phyloP scores from a whole-genome alignment of 805 yeast genomes.

The Saturnispora besseyi region DNA sequence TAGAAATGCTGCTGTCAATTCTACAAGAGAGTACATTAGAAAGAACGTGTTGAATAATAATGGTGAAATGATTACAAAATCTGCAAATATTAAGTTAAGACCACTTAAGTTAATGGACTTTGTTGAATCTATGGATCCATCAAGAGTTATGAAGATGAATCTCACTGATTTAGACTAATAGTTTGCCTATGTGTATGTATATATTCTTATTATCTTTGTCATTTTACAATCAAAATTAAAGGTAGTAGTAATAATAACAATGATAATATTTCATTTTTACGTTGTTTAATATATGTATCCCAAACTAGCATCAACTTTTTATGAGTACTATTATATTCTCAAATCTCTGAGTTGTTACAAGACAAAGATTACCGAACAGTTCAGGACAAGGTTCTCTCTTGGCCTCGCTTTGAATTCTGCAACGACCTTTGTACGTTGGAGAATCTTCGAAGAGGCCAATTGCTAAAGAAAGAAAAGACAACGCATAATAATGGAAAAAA shows the following conservation, averaged over 20 bases:
- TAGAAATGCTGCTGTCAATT: conserved; percentile 84
- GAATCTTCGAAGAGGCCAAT: conserved; percentile 43
- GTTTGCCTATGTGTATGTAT: not conserved
- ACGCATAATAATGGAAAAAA: not conserved
- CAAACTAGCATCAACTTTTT: not conserved
- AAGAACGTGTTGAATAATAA: conserved; percentile 37
- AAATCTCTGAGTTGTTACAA: not conserved
- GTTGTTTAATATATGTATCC: conserved; percentile 8
- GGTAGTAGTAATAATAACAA: too few species aligned
- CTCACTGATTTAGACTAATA: conserved; percentile 11
- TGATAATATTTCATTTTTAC: not conserved
- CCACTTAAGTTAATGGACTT: conserved; percentile 63
- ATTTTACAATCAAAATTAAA: not conserved
- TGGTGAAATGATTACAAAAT: conserved; percentile 27
- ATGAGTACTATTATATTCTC: not conserved
- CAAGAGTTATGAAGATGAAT: conserved; percentile 13
- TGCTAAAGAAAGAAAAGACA: conserved; percentile 6
- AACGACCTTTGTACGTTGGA: conserved; percentile 31
- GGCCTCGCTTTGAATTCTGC: conserved; percentile 44
- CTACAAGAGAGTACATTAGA: conserved; percentile 76
- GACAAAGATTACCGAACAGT: conserved; percentile 6
- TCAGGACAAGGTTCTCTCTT: conserved; percentile 21
- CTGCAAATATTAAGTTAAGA: conserved; percentile 39
- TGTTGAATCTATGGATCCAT: conserved; percentile 28
- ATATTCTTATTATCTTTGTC: not conserved